Evolutionary conservation across 441 rosid genomes (phyloP).

Genomic region (Syzygium syzygioides): DNA sequence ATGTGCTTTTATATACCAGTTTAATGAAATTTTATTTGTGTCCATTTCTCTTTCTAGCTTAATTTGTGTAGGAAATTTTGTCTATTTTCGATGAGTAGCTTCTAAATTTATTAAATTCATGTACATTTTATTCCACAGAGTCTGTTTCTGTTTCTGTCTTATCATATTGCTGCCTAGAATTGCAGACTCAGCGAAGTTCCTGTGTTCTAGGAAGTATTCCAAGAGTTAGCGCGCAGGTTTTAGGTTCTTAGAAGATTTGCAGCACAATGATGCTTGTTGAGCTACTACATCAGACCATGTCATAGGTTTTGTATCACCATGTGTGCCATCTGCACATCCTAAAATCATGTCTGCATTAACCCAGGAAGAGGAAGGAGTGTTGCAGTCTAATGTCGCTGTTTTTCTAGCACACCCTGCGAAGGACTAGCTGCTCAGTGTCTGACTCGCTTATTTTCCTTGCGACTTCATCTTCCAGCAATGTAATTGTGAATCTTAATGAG

Average conservation of each 20-base stretch:
- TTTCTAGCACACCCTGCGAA: background rate
- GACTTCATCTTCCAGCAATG: background rate
- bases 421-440: background rate
- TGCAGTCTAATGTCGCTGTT: background rate
- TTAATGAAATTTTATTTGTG: too few relatives aligned
- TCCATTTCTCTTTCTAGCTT: background rate
- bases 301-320: background rate
- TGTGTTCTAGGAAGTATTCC: background rate
- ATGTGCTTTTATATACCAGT: background rate
- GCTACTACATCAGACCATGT: background rate
- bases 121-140: background rate
- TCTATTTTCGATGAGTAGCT: background rate
- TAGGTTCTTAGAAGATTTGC: background rate
- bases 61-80: background rate
- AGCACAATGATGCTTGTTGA: background rate
- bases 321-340: background rate
- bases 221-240: background rate
- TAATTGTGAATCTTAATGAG: background rate
- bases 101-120: background rate
- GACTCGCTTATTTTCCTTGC: background rate
- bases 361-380: background rate
- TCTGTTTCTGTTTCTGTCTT: background rate
- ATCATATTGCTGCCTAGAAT: background rate
- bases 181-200: background rate
- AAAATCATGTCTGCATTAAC: background rate